Conservation (phyloP, 192 early-diverging fungal species). For the Dissophora ornata region DNA sequence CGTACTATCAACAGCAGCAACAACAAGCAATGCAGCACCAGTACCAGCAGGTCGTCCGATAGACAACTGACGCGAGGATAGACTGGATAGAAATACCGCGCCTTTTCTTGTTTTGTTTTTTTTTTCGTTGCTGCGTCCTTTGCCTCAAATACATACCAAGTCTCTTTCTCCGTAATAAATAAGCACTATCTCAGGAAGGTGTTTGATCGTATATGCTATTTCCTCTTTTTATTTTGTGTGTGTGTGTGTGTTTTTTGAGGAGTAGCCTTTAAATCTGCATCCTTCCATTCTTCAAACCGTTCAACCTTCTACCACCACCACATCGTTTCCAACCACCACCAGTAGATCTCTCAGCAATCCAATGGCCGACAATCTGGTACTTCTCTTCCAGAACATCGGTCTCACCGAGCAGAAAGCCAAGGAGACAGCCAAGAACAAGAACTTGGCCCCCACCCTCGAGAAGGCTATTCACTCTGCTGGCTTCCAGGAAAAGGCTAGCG, state of each 20-base stretch:
- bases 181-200: too few species aligned
- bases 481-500: conserved; percentile 55
- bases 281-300: neutral
- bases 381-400: conserved; percentile 88
- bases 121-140: too few species aligned
- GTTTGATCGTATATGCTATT: too few species aligned
- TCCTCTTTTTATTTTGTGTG: too few species aligned
- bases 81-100: too few species aligned
- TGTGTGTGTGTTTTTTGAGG: too few species aligned
- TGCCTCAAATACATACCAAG: too few species aligned
- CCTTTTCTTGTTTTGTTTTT: too few species aligned
- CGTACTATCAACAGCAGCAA: conserved; percentile 4
- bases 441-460: conserved; percentile 84
- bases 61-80: neutral
- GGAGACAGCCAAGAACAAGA: conserved; percentile 97
- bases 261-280: neutral
- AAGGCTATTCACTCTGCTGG: conserved; percentile 77
- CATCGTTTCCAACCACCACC: neutral
- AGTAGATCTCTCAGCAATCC: neutral
- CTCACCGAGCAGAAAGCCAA: conserved; percentile 91
- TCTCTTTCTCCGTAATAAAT: too few species aligned
- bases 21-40: neutral
- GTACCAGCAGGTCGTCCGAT: conserved; percentile 33
- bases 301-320: neutral
- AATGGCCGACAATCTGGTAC: conserved; percentile 63